Evolutionary conservation across 164 flowering plant species (phyloP).

Genomic region (Umbellularia californica): DNA sequence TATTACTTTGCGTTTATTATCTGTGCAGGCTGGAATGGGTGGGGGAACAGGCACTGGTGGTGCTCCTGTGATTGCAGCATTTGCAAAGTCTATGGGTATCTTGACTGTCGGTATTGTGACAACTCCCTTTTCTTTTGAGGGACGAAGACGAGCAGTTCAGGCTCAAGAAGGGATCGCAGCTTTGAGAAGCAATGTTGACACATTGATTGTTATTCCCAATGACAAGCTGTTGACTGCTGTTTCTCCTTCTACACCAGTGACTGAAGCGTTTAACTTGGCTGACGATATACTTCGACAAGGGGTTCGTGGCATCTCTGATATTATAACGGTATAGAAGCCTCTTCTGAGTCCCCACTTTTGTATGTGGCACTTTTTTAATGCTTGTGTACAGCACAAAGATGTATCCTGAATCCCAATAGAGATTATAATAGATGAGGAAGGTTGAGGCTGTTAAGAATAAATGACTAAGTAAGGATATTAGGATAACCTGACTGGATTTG

Average conservation of each 20-base stretch:
- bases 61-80: constrained; percentile 83
- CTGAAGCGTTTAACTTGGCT: constrained; percentile 91
- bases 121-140: constrained; percentile 92
- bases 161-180: constrained; percentile 98
- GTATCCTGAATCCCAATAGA: neutral
- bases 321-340: constrained; percentile 69
- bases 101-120: constrained; percentile 94
- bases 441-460: too few species aligned
- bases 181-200: constrained; percentile 86
- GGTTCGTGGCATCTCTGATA: constrained; percentile 95
- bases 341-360: neutral
- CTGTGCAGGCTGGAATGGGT: constrained; percentile 91
- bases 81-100: constrained; percentile 88
- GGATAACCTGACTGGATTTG: neutral
- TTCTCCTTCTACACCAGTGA: constrained; percentile 82
- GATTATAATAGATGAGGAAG: too few species aligned
- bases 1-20: neutral
- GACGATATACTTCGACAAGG: constrained; percentile 96
- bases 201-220: constrained; percentile 89
- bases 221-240: constrained; percentile 89
- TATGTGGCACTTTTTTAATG: neutral
- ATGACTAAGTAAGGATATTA: too few species aligned
- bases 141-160: constrained; percentile 81
- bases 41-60: constrained; percentile 98
- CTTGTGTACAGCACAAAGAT: neutral